These are phyloP conservation scores for Periconia sp. DNA, from an alignment of 2,329 filamentous ascomycete genomes.

Conservation along the genomic window DNA sequence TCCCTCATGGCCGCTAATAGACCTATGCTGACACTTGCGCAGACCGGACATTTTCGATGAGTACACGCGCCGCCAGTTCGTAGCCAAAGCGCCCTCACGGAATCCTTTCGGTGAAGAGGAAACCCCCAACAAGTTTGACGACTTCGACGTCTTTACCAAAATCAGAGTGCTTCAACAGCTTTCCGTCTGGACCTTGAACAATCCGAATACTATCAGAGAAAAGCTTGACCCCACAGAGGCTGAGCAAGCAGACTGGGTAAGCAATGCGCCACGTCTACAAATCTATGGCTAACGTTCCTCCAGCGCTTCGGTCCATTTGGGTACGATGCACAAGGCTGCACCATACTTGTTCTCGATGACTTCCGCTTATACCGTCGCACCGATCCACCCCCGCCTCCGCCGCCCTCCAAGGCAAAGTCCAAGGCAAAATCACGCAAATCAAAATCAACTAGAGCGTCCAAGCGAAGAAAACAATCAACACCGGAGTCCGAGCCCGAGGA, in stretches of 20 bases:
- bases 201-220: constrained; percentile 84
- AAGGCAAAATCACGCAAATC: constrained; percentile 27
- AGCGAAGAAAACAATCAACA: constrained; percentile 69
- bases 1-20: background rate
- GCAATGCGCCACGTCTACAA: constrained; percentile 31
- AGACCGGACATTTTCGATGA: constrained; percentile 91
- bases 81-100: constrained; percentile 75
- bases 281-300: constrained; percentile 23
- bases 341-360: constrained; percentile 91
- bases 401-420: constrained; percentile 61
- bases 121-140: constrained; percentile 72
- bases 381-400: constrained; percentile 69
- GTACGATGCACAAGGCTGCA: constrained; percentile 85
- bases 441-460: constrained; percentile 56
- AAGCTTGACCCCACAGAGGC: constrained; percentile 82
- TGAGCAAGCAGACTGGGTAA: constrained; percentile 85
- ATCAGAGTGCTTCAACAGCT: constrained; percentile 85
- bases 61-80: constrained; percentile 87
- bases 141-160: constrained; percentile 85
- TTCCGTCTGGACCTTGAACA: constrained; percentile 85
- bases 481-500: constrained; percentile 51
- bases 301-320: constrained; percentile 79
- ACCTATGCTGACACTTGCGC: constrained; percentile 22
- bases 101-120: constrained; percentile 89
- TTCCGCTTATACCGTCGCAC: constrained; percentile 89